These are phyloP conservation scores for Aspergillus sclerotioniger DNA, from an alignment of 495 filamentous ascomycete genomes.

Conservation along the genomic window DNA sequence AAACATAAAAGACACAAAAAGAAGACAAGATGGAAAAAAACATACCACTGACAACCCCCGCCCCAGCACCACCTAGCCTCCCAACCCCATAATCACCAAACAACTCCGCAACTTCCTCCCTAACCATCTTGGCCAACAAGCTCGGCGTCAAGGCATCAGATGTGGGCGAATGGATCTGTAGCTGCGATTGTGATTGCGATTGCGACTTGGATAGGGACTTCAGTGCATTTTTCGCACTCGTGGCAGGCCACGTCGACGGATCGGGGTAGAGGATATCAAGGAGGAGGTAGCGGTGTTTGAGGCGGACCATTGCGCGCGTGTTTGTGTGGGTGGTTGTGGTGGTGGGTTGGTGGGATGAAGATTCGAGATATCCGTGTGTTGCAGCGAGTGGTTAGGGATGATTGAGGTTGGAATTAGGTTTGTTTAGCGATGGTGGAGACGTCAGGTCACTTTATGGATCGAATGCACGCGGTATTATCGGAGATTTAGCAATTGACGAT, in stretches of 20 bases:
- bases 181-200: conserved; percentile 34
- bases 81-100: conserved; percentile 94
- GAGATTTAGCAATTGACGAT: background rate
- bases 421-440: background rate
- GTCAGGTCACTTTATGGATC: background rate
- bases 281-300: conserved; percentile 93
- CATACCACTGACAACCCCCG: conserved; percentile 63
- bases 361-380: background rate
- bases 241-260: conserved; percentile 34
- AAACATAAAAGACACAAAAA: background rate
- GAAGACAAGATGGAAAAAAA: conserved; percentile 6
- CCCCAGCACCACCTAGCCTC: conserved; percentile 47
- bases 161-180: conserved; percentile 76
- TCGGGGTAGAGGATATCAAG: conserved; percentile 87
- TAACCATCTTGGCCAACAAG: conserved; percentile 63
- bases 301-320: conserved; percentile 72
- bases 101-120: conserved; percentile 62
- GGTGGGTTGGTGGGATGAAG: background rate
- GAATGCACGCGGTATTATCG: background rate
- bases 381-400: background rate
- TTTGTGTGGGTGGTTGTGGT: background rate
- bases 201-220: background rate
- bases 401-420: background rate
- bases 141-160: conserved; percentile 61
- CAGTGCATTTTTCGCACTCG: conserved; percentile 6